These are phyloP conservation scores for Eimeria zaria DNA, from an alignment of 169 alveolate genomes.

Conservation along the genomic window DNA sequence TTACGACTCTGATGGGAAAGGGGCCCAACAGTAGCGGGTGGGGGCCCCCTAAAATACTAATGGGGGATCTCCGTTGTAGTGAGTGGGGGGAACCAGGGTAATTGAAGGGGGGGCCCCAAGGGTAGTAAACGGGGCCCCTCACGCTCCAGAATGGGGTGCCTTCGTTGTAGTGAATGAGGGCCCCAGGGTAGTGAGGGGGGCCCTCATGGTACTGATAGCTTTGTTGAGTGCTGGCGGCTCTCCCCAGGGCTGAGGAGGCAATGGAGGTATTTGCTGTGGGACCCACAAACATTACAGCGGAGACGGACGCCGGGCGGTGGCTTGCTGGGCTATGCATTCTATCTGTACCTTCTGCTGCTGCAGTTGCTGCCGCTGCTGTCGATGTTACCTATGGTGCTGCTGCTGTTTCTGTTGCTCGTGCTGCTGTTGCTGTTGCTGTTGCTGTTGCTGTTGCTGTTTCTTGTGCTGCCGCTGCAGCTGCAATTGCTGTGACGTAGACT, in stretches of 20 bases:
- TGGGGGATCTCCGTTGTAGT: not conserved
- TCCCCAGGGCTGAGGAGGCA: too few relatives aligned
- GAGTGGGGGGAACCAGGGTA: not conserved
- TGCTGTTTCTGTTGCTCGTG: not conserved
- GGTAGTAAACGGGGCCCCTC: not conserved
- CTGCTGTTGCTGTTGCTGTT: constrained; percentile 4
- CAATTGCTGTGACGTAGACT: too few relatives aligned
- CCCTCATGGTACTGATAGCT: too few relatives aligned
- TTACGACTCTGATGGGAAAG: not conserved
- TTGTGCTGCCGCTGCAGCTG: not conserved
- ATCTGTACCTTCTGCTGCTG: not conserved
- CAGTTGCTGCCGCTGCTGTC: not conserved
- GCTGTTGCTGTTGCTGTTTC: not conserved
- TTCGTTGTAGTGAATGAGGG: not conserved
- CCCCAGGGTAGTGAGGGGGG: not conserved
- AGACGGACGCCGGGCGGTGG: not conserved
- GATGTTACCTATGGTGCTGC: not conserved
- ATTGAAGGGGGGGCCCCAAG: not conserved
- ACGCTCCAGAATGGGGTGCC: not conserved
- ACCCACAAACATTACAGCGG: not conserved
- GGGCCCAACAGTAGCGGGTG: not conserved
- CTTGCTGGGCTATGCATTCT: not conserved
- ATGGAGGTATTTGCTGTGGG: not conserved
- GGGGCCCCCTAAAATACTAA: not conserved
- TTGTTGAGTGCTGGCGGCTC: too few relatives aligned